These are phyloP conservation scores for Funneliformis caledonium DNA, from an alignment of 371 early-diverging fungal species.

Conservation along the genomic window DNA sequence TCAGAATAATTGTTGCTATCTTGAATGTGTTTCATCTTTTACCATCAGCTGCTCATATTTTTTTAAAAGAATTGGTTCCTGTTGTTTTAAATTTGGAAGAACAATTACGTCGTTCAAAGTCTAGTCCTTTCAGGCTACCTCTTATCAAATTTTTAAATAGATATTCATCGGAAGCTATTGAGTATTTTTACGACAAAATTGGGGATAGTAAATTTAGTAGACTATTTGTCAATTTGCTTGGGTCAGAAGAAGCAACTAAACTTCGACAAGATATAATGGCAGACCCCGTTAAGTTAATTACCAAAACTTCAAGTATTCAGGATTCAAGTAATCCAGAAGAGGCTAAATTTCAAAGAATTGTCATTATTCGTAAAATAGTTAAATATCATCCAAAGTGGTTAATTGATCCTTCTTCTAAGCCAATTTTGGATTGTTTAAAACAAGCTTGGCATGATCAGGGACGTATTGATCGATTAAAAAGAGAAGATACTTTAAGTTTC, in stretches of 20 bases:
- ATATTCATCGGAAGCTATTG: conserved; percentile 83
- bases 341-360: conserved; percentile 64
- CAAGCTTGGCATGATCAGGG: conserved; percentile 52
- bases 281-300: conserved; percentile 61
- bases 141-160: conserved; percentile 89
- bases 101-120: conserved; percentile 75
- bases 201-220: conserved; percentile 57
- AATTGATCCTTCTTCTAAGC: conserved; percentile 15
- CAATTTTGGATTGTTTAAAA: conserved; percentile 8
- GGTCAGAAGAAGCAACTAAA: conserved; percentile 64
- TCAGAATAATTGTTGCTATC: conserved; percentile 93
- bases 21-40: conserved; percentile 91
- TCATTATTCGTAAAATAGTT: conserved; percentile 66
- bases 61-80: conserved; percentile 88
- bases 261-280: conserved; percentile 74
- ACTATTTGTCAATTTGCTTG: conserved; percentile 76
- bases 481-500: conserved; percentile 59
- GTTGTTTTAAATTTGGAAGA: conserved; percentile 85
- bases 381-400: conserved; percentile 69
- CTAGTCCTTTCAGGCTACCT: conserved; percentile 93
- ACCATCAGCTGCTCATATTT: conserved; percentile 90
- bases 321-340: conserved; percentile 43
- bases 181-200: conserved; percentile 83
- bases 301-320: conserved; percentile 43
- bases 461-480: conserved; percentile 59